Evolutionary conservation across 768 basidiomycete species (phyloP), one percentile per base, ranked within the genome.

Genomic region (Psilocybe tampanensis): DNA sequence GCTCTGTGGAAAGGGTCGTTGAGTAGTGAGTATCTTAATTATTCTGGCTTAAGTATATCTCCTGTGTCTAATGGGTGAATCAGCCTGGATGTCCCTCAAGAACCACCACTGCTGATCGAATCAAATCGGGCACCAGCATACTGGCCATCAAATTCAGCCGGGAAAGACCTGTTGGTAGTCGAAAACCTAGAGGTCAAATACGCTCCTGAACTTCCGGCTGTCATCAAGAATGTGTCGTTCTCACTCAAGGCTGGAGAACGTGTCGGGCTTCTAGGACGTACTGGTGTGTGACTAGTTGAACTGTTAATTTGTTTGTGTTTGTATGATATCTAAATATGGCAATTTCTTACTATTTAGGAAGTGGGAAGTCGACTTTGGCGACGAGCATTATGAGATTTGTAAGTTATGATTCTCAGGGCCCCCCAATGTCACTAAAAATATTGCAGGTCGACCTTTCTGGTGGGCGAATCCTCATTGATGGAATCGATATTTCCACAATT

Each of bases 1-100:
- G 90, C 75, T 89, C 92, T 8, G 92, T 96, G 3, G 94, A 98
- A 69, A 89, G 95, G 54, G 81, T 95, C 7, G 85, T 93, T 6
- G 94, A 96, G 76, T 96, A 95, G 75, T 84, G 58, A 63, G 76
- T 59, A 9, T 19, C 0, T n/a, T 21, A 8, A 18, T 13, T 8
- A 48, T 7, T n/a, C 90, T 90, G 89, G 0, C 90, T 89, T 88
- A 86, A n/a, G n/a, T n/a, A n/a, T n/a, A n/a, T n/a, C n/a, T n/a
- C 42, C 71, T 89, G n/a, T 72, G 86, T 47, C 85, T 87, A 24
- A 88, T 17, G 21, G 39, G 8, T 17, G 24, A 32, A 44, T n/a
- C 3, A 79, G 78, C 60, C 72, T 96, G 19, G 84, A 92, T 49
- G 79, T 97, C 2, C 93, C 93, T 0, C 92, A 94, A 69, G 94